Evolutionary conservation across 2,329 filamentous ascomycete species (phyloP).

Genomic region (Neonectria magnoliae): DNA sequence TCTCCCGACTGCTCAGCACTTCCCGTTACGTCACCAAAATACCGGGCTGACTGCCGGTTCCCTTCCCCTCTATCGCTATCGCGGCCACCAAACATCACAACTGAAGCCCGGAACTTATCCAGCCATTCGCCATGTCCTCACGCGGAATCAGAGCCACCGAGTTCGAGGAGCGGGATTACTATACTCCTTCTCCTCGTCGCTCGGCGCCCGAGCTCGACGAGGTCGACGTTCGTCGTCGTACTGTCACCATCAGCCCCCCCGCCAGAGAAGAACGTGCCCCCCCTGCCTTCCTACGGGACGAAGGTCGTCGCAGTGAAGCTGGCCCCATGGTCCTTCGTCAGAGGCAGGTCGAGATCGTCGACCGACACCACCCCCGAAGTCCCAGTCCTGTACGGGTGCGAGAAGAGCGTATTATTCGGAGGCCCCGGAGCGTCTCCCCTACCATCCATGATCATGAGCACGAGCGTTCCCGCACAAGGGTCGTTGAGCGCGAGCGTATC

Average conservation of each 20-base stretch:
- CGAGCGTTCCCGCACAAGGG: conserved; percentile 50
- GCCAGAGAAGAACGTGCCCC: conserved; percentile 58
- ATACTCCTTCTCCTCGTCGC: conserved; percentile 50
- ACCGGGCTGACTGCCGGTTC: conserved; percentile 2
- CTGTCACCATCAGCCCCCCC: conserved; percentile 53
- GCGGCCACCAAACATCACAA: conserved; percentile 13
- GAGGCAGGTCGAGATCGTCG: conserved; percentile 65
- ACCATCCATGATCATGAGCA: conserved; percentile 46
- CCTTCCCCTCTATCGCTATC: not conserved
- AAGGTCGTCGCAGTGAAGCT: conserved; percentile 57
- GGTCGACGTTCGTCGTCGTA: conserved; percentile 46
- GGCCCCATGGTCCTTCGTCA: conserved; percentile 65
- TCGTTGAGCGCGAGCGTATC: conserved; percentile 42
- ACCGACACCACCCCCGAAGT: conserved; percentile 58
- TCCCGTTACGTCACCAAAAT: conserved; percentile 8
- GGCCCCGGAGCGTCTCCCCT: conserved; percentile 56
- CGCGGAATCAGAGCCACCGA: conserved; percentile 47
- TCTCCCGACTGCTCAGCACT: not conserved
- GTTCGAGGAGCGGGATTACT: conserved; percentile 59
- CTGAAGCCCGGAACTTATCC: conserved; percentile 13
- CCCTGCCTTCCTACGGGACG: conserved; percentile 60
- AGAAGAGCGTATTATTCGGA: conserved; percentile 55
- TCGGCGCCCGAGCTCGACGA: conserved; percentile 50
- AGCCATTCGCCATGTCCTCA: conserved; percentile 38
- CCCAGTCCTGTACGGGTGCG: conserved; percentile 55